Percentiles rank a stretch among this genome's conserved stretches.
phyloP scores from a whole-genome alignment of 495 filamentous ascomycete genomes.

The Hypoxylon trugodes region DNA sequence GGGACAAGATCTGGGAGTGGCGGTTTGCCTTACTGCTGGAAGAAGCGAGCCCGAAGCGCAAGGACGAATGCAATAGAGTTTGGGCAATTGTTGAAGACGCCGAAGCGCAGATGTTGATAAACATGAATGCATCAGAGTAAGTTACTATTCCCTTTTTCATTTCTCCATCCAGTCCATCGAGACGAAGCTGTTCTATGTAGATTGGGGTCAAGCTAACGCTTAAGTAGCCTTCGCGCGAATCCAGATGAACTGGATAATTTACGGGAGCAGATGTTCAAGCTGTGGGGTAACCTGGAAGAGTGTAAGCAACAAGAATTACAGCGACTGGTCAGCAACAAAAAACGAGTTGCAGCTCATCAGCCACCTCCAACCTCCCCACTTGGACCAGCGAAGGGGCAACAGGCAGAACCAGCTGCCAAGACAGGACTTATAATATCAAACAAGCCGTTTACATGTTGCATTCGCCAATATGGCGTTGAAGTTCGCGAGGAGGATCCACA shows the following conservation, averaged over 20 bases:
- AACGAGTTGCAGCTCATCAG: constrained; percentile 38
- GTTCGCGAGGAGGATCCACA: constrained; percentile 36
- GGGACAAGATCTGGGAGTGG: constrained; percentile 74
- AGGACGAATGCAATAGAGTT: constrained; percentile 52
- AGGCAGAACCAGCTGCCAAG: constrained; percentile 22
- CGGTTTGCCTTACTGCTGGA: constrained; percentile 78
- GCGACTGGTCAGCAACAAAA: constrained; percentile 6
- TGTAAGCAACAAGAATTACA: constrained; percentile 52
- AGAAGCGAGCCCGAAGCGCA: constrained; percentile 53
- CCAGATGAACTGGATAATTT: constrained; percentile 56
- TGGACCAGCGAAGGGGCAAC: background rate
- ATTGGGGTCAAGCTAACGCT: constrained; percentile 15
- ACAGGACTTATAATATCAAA: constrained; percentile 46
- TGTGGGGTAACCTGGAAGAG: constrained; percentile 92
- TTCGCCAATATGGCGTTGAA: constrained; percentile 67
- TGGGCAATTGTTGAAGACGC: constrained; percentile 72
- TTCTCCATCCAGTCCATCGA: background rate
- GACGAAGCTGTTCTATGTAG: background rate
- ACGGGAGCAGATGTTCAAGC: constrained; percentile 74
- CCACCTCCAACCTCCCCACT: constrained; percentile 33
- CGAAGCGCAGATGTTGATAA: constrained; percentile 71
- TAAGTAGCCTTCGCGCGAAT: constrained; percentile 61
- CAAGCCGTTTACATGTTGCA: constrained; percentile 67
- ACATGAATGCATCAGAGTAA: constrained; percentile 69
- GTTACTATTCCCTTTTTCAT: constrained; percentile 53